Evolutionary conservation across 441 rosid species (phyloP).

Genomic region (Eugenia klotzschiana): DNA sequence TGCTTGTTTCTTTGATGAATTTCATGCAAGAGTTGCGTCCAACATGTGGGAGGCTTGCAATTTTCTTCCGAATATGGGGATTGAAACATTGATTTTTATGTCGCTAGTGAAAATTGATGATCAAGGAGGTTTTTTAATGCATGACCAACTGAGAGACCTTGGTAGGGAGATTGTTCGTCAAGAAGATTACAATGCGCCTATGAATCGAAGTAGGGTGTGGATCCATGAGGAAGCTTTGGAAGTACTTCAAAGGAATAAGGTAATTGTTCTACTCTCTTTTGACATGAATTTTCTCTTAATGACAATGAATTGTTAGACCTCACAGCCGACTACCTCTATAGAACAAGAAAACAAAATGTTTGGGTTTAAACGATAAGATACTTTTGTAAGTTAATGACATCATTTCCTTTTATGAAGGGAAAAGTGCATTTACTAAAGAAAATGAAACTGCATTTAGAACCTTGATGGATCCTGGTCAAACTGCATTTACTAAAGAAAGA

Average conservation of each 20-base stretch:
- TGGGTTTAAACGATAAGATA: too few species aligned
- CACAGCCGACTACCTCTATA: too few species aligned
- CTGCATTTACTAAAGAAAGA: background rate
- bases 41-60: background rate
- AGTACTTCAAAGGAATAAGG: background rate
- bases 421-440: too few species aligned
- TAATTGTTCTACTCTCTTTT: background rate
- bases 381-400: too few species aligned
- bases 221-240: background rate
- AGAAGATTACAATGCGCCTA: background rate
- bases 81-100: background rate
- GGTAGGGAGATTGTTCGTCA: background rate
- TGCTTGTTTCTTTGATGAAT: background rate
- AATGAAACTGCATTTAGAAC: too few species aligned
- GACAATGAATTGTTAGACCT: background rate
- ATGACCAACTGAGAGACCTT: background rate
- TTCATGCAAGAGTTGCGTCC: rapidly evolving
- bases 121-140: background rate
- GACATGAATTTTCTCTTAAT: background rate
- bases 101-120: background rate
- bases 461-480: too few species aligned
- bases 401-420: too few species aligned
- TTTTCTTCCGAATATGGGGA: background rate
- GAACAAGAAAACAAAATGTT: too few species aligned
- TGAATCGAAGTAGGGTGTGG: background rate